Evolutionary conservation across 2,329 filamentous ascomycete species (phyloP).

Genomic region (Nothomitra cinnamomea): DNA sequence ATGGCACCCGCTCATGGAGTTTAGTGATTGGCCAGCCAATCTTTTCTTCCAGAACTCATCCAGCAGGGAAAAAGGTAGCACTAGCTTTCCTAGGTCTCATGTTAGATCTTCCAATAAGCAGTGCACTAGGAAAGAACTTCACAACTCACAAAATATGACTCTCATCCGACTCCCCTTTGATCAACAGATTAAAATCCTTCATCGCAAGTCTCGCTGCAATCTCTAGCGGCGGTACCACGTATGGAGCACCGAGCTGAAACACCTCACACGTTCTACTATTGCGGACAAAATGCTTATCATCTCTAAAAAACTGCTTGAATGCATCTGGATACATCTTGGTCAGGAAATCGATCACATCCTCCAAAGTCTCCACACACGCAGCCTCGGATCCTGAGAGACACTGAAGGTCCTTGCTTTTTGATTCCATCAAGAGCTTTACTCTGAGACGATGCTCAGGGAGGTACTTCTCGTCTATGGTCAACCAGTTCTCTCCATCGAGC

Average conservation of each 20-base stretch:
- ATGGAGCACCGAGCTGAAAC: slow-evolving; percentile 6
- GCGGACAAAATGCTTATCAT: slow-evolving; percentile 6
- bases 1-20: not conserved
- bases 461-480: not conserved
- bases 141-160: not conserved
- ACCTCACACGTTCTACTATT: not conserved
- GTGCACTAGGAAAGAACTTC: not conserved
- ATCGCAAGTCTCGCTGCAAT: not conserved
- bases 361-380: slow-evolving; percentile 1
- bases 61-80: not conserved
- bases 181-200: slow-evolving; percentile 1
- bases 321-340: not conserved
- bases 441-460: not conserved
- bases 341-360: slow-evolving; percentile 1
- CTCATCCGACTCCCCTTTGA: not conserved
- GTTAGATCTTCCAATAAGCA: not conserved
- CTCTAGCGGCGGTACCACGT: not conserved
- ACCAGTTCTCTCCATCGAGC: not conserved
- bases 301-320: not conserved
- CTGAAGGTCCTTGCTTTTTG: not conserved
- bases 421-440: not conserved
- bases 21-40: slow-evolving; percentile 1
- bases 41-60: not conserved
- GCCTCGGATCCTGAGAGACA: not conserved
- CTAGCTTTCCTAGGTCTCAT: not conserved